These are phyloP conservation scores for Canavalia ensiformis DNA, from an alignment of 306 rosid genomes.

Conservation along the genomic window DNA sequence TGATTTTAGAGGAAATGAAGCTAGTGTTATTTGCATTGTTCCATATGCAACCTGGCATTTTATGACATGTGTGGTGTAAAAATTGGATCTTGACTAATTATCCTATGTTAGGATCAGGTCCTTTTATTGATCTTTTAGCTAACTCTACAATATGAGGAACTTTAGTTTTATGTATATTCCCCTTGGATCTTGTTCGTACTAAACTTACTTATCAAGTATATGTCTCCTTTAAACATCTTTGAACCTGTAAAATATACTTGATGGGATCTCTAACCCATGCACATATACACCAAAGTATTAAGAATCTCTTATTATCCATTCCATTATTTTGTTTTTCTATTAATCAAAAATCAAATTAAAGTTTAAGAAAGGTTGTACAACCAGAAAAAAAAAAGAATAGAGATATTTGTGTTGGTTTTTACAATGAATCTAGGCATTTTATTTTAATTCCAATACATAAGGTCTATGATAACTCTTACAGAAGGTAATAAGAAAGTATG, in stretches of 20 bases:
- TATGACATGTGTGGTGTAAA: constrained; percentile 93
- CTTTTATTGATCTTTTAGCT: constrained; percentile 93
- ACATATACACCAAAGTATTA: constrained; percentile 1
- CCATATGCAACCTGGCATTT: constrained; percentile 97
- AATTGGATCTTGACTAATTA: constrained; percentile 79
- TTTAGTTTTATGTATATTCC: constrained; percentile 88
- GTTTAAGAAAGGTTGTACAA: not conserved
- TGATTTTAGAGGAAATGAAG: constrained; percentile 91
- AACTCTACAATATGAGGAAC: constrained; percentile 97
- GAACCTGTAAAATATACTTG: constrained; percentile 44
- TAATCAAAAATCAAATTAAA: constrained; percentile 7
- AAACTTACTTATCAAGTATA: constrained; percentile 96
- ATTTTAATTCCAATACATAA: not conserved
- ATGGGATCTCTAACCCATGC: constrained; percentile 2
- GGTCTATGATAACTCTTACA: constrained; percentile 17
- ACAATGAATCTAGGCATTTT: not conserved
- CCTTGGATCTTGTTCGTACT: constrained; percentile 96
- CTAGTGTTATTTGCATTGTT: constrained; percentile 85
- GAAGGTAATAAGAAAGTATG: not conserved
- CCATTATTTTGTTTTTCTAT: not conserved
- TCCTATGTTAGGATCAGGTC: constrained; percentile 80
- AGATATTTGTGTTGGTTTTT: too few relatives aligned
- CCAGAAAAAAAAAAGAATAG: not conserved
- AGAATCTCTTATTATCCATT: constrained; percentile 19
- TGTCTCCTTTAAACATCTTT: constrained; percentile 20